Percentiles rank a stretch among this genome's conserved stretches.
Conservation (phyloP, 768 basidiomycete genomes). For the Psilocybe cubensis region DNA sequence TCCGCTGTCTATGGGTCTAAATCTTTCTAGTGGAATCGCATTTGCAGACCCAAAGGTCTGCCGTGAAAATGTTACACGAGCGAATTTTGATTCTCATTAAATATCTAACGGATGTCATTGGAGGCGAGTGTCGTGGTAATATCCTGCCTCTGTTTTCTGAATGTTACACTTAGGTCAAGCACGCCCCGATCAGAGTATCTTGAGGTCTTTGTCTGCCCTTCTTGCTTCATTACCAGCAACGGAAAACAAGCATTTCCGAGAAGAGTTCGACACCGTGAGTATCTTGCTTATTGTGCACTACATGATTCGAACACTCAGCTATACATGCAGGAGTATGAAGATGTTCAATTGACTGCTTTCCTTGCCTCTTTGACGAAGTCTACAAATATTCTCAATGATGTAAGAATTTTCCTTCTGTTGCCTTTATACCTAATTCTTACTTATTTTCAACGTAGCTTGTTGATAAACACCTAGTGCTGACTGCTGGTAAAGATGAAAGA, state of each 20-base stretch:
- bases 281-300: neutral
- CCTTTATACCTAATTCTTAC: slow-evolving; percentile 6
- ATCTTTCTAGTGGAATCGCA: slow-evolving; percentile 77
- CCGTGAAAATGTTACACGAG: slow-evolving; percentile 96
- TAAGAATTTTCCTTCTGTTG: slow-evolving; percentile 38
- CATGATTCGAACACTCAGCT: neutral
- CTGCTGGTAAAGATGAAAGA: slow-evolving; percentile 60
- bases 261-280: slow-evolving; percentile 87
- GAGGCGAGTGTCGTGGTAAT: slow-evolving; percentile 50
- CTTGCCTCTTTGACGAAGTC: slow-evolving; percentile 89
- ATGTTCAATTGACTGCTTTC: slow-evolving; percentile 91
- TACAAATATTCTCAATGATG: slow-evolving; percentile 86
- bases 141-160: neutral
- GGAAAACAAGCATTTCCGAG: slow-evolving; percentile 78
- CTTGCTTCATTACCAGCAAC: slow-evolving; percentile 89
- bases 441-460: slow-evolving; percentile 55
- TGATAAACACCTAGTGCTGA: slow-evolving; percentile 75
- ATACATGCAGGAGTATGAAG: slow-evolving; percentile 82
- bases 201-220: slow-evolving; percentile 85
- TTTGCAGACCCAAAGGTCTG: slow-evolving; percentile 89
- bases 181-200: slow-evolving; percentile 75
- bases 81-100: slow-evolving; percentile 85
- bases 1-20: neutral
- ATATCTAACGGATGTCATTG: slow-evolving; percentile 79
- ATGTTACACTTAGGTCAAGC: slow-evolving; percentile 56